Evolutionary conservation across 768 basidiomycete genomes (phyloP), one percentile per base, ranked within the genome.

Genomic region (Trametes cubensis): DNA sequence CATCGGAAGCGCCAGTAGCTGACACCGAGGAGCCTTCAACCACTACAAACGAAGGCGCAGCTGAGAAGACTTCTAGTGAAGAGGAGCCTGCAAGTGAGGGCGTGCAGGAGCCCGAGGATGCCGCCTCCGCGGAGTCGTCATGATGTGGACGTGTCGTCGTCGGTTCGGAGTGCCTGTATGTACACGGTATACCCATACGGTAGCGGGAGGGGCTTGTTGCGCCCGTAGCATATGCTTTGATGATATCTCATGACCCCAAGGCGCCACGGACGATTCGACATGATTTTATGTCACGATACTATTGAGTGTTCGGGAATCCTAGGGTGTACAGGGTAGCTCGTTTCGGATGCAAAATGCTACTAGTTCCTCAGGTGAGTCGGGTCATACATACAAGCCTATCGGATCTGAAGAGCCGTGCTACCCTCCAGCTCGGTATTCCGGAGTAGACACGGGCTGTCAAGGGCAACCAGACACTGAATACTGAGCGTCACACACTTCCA

Each of bases 181-280:
- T 49, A 50, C 30, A 41, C 23, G 47, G 25, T 45, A 58, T 58
- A 58, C 47, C 57, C 57, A 40, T 23, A 28, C 39, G 28, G 17
- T n/a, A 25, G 42, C 47, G 45, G 45, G 34, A 11, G 10, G 34
- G 14, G 44, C 28, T 26, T 17, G n/a, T 20, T 50, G 18, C 45
- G 11, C 45, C 6, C 48, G 48, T 11, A 34, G 10, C 34, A 46
- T 34, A 39, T 25, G 20, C 18, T 14, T 23, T 34, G 44, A 56
- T 46, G 55, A 46, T 30, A 54, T 54, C 25, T 23, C 13, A 54
- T 42, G 52, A 25, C 23, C 20, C 23, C 34, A 34, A 7, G 34
- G 11, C 10, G 34, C 28, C 28, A 30, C 28, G 28, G 28, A 4
- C 28, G 28, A 8, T 8, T 8, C 28, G 28, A 4, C 28, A 30